phyloP scores from a whole-genome alignment of 352 stramenopile genomes.

The Pythium brachiatum region DNA sequence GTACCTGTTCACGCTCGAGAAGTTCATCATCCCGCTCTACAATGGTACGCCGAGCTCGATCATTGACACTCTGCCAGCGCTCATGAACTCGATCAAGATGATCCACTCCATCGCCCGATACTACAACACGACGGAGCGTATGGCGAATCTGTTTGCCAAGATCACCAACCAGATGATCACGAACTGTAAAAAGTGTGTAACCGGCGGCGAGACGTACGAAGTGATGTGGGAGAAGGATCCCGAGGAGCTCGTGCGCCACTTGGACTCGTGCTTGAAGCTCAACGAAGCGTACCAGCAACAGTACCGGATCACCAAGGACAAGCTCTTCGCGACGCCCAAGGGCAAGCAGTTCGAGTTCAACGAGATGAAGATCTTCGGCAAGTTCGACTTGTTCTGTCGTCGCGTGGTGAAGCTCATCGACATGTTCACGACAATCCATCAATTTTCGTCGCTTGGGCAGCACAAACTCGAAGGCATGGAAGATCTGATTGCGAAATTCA shows the following conservation, averaged over 20 bases:
- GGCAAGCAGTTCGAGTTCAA: conserved; percentile 99
- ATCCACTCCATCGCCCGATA: conserved; percentile 99
- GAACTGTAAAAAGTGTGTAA: conserved; percentile 96
- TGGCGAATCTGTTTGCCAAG: conserved; percentile 96
- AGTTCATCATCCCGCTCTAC: conserved; percentile 91
- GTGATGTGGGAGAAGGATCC: conserved; percentile 95
- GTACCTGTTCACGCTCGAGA: conserved; percentile 98
- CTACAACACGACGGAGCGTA: conserved; percentile 98
- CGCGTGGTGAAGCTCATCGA: conserved; percentile 98
- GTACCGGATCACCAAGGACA: conserved; percentile 97
- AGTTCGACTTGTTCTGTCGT: conserved; percentile 98
- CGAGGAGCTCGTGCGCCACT: conserved; percentile 91
- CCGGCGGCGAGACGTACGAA: conserved; percentile 76
- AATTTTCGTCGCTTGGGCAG: conserved; percentile 91
- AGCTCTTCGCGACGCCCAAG: conserved; percentile 93
- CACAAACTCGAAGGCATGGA: conserved; percentile 94
- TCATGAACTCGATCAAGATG: conserved; percentile 99
- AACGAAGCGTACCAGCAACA: conserved; percentile 99
- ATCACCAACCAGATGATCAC: conserved; percentile 99
- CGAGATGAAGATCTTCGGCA: conserved; percentile 98
- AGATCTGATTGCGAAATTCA: conserved; percentile 92
- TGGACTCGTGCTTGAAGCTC: conserved; percentile 96
- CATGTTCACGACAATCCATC: conserved; percentile 99
- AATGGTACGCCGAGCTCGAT: conserved; percentile 95
- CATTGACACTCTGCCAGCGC: conserved; percentile 96